phyloP scores from a whole-genome alignment of 352 stramenopile species.

The Globisporangium recalcitrans region DNA sequence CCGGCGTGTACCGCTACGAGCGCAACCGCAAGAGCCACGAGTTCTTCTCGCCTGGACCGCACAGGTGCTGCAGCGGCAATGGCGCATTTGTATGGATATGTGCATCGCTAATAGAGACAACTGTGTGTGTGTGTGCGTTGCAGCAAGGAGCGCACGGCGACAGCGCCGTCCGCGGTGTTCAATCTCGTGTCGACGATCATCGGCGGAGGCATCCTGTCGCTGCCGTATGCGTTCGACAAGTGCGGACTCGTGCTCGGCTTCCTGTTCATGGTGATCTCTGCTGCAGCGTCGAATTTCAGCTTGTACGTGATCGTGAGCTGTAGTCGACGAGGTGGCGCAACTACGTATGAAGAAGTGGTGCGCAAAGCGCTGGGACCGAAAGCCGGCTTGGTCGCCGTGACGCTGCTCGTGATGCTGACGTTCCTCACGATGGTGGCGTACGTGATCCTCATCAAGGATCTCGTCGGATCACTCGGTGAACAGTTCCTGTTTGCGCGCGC shows the following conservation, averaged over 20 bases:
- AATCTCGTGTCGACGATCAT: slow-evolving; percentile 89
- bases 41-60: slow-evolving; percentile 70
- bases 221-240: slow-evolving; percentile 87
- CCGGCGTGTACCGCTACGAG: slow-evolving; percentile 76
- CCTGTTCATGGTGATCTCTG: slow-evolving; percentile 73
- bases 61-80: slow-evolving; percentile 23
- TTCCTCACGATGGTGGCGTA: slow-evolving; percentile 95
- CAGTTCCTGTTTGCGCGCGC: slow-evolving; percentile 66
- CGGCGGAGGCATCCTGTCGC: slow-evolving; percentile 76
- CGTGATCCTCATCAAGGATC: slow-evolving; percentile 93
- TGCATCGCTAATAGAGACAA: background rate
- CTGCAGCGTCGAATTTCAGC: slow-evolving; percentile 75
- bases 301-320: slow-evolving; percentile 87
- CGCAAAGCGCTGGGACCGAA: slow-evolving; percentile 59
- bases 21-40: slow-evolving; percentile 60
- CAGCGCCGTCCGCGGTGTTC: slow-evolving; percentile 69
- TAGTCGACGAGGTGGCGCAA: slow-evolving; percentile 72
- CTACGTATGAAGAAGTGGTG: slow-evolving; percentile 87
- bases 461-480: slow-evolving; percentile 83
- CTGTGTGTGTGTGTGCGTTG: background rate
- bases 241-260: slow-evolving; percentile 75
- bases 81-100: background rate
- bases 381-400: slow-evolving; percentile 64
- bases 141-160: slow-evolving; percentile 53
- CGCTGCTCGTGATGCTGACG: slow-evolving; percentile 88